A percentile compares a stretch with the other conserved stretches of the same genome.
Evolutionary conservation across 306 rosid genomes (phyloP).

Genomic region (Trifolium pratense): DNA sequence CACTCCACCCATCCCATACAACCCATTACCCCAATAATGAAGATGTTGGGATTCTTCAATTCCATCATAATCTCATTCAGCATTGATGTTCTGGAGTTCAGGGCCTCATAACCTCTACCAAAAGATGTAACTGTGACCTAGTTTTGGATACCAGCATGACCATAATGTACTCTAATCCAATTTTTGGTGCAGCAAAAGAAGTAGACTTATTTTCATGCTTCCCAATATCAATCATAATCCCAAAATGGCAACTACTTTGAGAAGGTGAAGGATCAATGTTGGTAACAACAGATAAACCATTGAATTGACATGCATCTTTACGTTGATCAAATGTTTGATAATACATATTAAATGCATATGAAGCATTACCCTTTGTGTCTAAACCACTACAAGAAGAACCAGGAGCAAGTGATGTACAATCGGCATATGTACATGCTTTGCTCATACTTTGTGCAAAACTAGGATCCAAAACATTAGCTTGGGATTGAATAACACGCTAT

Average conservation of each 20-base stretch:
- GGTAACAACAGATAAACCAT: conserved; percentile 52
- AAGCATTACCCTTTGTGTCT: conserved; percentile 68
- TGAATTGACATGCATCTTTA: conserved; percentile 66
- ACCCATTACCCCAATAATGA: conserved; percentile 34
- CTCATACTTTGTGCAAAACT: conserved; percentile 50
- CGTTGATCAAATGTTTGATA: conserved; percentile 77
- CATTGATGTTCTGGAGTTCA: conserved; percentile 2
- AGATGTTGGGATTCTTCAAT: background rate
- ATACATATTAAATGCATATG: conserved; percentile 86
- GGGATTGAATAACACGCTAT: conserved; percentile 84
- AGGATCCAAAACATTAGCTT: conserved; percentile 62
- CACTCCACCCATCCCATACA: background rate
- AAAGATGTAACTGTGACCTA: background rate
- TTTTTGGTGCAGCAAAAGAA: conserved; percentile 47
- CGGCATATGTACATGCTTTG: conserved; percentile 82
- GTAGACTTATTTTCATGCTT: conserved; percentile 54
- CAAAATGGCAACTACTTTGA: conserved; percentile 56
- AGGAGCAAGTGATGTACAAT: conserved; percentile 77
- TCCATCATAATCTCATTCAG: background rate
- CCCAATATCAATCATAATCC: conserved; percentile 80
- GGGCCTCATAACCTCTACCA: conserved; percentile 1
- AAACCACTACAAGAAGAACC: conserved; percentile 74
- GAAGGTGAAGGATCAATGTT: conserved; percentile 69
- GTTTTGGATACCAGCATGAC: conserved; percentile 40
- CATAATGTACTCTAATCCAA: conserved; percentile 29